Conservation (phyloP, 257 asterid genomes). For the Apocynum venetum region DNA sequence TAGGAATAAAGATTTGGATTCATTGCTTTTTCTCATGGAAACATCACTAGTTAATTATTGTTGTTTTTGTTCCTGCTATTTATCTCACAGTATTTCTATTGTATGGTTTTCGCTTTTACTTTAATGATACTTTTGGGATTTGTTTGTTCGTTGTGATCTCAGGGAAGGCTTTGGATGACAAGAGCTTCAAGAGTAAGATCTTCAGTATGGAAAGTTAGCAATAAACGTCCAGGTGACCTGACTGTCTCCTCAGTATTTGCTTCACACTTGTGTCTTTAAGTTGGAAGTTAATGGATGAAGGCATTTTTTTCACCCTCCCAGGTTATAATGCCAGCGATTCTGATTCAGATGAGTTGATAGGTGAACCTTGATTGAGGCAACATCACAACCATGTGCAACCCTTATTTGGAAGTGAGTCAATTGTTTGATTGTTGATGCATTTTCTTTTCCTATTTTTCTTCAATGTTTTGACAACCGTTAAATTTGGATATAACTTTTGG, state of each 20-base stretch:
- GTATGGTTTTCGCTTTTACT: background rate
- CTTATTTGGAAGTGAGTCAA: constrained; percentile 30
- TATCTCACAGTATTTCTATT: background rate
- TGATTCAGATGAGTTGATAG: constrained; percentile 50
- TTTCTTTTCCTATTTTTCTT: background rate
- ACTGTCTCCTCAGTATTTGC: background rate
- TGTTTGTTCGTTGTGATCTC: constrained; percentile 21
- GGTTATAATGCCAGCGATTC: constrained; percentile 86
- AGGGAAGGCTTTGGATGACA: constrained; percentile 62
- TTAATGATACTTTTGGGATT: constrained; percentile 1
- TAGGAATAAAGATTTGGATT: background rate
- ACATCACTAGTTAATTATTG: background rate
- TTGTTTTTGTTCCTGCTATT: background rate
- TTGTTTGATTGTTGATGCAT: background rate
- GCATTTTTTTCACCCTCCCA: constrained; percentile 16
- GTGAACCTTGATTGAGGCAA: constrained; percentile 28
- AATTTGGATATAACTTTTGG: background rate
- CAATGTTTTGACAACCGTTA: background rate
- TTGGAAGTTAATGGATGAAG: background rate
- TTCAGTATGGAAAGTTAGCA: constrained; percentile 66
- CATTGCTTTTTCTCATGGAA: background rate
- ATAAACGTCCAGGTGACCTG: constrained; percentile 71
- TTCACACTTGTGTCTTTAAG: background rate
- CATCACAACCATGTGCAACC: constrained; percentile 2
- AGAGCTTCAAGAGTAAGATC: constrained; percentile 65